A percentile compares a stretch with the other conserved stretches of the same genome.
Conservation (phyloP, 306 rosid species). For the Gynostemma pentaphyllum region DNA sequence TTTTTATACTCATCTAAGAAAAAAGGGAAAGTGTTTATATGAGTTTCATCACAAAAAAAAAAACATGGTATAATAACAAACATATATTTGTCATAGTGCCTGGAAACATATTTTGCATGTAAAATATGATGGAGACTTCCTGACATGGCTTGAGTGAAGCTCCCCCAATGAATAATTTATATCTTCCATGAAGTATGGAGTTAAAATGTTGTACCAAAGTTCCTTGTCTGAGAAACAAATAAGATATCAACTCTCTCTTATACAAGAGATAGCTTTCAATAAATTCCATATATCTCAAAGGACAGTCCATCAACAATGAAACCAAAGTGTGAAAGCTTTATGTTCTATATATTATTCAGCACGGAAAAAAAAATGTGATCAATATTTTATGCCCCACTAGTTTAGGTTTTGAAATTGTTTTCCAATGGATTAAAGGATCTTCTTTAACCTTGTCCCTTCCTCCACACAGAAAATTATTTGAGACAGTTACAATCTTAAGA, state of each 20-base stretch:
- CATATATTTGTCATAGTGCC: conserved; percentile 35
- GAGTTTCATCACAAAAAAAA: not conserved
- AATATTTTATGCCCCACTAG: not conserved
- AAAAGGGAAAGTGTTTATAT: not conserved
- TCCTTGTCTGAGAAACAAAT: conserved; percentile 14
- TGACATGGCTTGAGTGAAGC: conserved; percentile 72
- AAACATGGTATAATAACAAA: not conserved
- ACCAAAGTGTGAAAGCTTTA: not conserved
- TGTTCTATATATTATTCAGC: not conserved
- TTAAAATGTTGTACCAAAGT: conserved; percentile 58
- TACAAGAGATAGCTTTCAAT: not conserved
- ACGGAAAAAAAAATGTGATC: too few species aligned
- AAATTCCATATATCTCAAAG: not conserved
- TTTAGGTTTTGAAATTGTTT: conserved; percentile 1
- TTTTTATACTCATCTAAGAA: conserved; percentile 66
- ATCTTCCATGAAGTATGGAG: conserved; percentile 84
- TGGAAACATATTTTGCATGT: conserved; percentile 93
- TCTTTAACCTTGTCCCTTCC: not conserved
- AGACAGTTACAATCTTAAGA: not conserved
- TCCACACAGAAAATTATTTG: not conserved
- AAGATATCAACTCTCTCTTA: conserved; percentile 7
- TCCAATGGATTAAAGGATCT: not conserved
- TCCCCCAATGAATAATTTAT: conserved; percentile 75
- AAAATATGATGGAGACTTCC: conserved; percentile 77
- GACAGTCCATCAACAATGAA: conserved; percentile 1